phyloP scores from a whole-genome alignment of 1,284 basidiomycete genomes.

The Cerioporus squamosus region DNA sequence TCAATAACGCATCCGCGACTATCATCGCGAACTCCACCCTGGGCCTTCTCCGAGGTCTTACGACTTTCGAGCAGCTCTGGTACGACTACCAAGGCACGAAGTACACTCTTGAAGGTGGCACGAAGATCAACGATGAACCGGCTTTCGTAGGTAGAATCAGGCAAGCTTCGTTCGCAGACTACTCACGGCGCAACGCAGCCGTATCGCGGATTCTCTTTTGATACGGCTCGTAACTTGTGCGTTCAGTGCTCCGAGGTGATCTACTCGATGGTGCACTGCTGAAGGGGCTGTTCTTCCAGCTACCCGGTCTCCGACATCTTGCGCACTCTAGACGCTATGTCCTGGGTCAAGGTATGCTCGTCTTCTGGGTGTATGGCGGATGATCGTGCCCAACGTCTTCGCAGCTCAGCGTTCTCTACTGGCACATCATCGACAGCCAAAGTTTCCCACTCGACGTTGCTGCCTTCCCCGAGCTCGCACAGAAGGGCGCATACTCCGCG shows the following conservation, averaged over 20 bases:
- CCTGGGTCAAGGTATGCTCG: constrained; percentile 72
- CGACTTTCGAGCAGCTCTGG: constrained; percentile 82
- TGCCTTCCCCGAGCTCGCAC: constrained; percentile 61
- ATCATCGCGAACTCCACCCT: constrained; percentile 73
- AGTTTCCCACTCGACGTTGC: constrained; percentile 74
- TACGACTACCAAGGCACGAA: constrained; percentile 53
- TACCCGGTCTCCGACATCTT: constrained; percentile 70
- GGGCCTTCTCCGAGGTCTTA: constrained; percentile 79
- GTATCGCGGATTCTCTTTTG: constrained; percentile 81
- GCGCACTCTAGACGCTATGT: constrained; percentile 83
- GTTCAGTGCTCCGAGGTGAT: neutral
- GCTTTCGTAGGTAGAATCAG: constrained; percentile 50
- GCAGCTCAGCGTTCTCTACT: constrained; percentile 67
- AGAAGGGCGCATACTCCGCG: constrained; percentile 68
- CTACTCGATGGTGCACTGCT: too few species aligned
- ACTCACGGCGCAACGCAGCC: constrained; percentile 45
- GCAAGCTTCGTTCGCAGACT: neutral
- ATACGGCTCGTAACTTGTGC: constrained; percentile 68
- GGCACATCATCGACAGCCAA: constrained; percentile 78
- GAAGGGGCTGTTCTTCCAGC: constrained; percentile 38
- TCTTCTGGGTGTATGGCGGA: neutral
- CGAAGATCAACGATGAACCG: constrained; percentile 62
- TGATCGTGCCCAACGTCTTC: neutral
- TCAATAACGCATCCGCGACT: constrained; percentile 56
- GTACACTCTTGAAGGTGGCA: constrained; percentile 62